Conservation (phyloP, 139 green algal genomes). For the Micractinium sp. region DNA sequence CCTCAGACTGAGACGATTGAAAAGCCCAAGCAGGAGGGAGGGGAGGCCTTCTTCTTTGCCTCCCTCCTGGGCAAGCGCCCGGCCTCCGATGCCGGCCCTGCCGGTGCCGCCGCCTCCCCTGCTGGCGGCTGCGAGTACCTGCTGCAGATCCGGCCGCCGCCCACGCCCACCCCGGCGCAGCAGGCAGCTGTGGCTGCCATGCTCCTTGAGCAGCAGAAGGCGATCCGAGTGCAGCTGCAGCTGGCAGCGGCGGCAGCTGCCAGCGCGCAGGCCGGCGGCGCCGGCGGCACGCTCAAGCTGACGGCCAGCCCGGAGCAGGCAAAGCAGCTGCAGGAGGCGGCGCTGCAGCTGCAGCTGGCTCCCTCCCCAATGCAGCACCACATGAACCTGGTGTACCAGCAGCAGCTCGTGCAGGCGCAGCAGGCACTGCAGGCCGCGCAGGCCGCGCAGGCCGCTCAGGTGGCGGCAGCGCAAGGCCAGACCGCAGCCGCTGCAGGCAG, state of each 20-base stretch:
- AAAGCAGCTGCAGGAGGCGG: not conserved
- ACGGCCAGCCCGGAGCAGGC: slow-evolving; percentile 7
- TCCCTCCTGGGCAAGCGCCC: slow-evolving; percentile 31
- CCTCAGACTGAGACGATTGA: slow-evolving; percentile 34
- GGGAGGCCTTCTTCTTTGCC: slow-evolving; percentile 15
- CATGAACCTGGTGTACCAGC: not conserved
- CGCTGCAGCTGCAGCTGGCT: slow-evolving; percentile 2
- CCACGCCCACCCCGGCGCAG: not conserved
- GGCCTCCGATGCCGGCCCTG: not conserved
- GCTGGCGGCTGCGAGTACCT: slow-evolving; percentile 41
- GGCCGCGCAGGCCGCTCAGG: not conserved
- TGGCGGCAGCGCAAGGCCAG: too few relatives aligned
- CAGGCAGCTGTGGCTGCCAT: slow-evolving; percentile 10
- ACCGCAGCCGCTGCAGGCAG: not conserved
- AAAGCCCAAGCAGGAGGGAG: slow-evolving; percentile 27
- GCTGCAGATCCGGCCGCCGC: slow-evolving; percentile 30
- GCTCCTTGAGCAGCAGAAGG: slow-evolving; percentile 15
- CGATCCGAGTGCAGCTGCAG: not conserved
- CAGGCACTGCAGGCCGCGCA: not conserved
- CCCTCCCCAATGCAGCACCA: not conserved
- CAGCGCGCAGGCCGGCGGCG: not conserved
- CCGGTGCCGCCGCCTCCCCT: not conserved
- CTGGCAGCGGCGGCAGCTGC: not conserved
- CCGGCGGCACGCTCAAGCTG: not conserved
- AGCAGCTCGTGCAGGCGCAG: not conserved